Percentiles rank a stretch among this genome's conserved stretches.
Conservation (phyloP, 257 asterid species). For the Nicotiana benthamiana region DNA sequence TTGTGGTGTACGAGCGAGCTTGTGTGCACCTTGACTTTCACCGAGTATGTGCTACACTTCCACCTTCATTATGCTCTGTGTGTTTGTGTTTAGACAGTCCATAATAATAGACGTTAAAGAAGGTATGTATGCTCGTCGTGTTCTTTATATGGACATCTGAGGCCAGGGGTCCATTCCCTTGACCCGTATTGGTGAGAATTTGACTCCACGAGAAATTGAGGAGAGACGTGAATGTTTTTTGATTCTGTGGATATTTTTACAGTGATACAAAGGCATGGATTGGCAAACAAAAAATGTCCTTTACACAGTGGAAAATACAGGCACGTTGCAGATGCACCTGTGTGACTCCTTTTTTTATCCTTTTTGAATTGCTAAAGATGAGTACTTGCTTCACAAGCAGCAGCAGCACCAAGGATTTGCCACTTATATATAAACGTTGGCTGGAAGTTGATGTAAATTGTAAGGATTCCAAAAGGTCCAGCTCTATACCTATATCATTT, state of each 20-base stretch:
- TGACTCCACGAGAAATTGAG: too few species aligned
- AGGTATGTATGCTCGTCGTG: too few species aligned
- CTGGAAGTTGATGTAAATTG: not conserved
- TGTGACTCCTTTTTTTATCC: not conserved
- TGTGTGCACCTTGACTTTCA: not conserved
- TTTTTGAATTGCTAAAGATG: too few species aligned
- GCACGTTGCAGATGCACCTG: not conserved
- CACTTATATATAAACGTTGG: not conserved
- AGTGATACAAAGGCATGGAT: not conserved
- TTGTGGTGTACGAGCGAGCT: not conserved
- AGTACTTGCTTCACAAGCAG: not conserved
- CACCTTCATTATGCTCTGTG: not conserved
- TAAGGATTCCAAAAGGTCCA: not conserved
- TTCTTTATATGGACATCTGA: too few species aligned
- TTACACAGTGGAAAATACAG: not conserved
- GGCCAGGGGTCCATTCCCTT: too few species aligned
- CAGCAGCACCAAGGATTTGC: not conserved
- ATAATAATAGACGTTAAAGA: too few species aligned
- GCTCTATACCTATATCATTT: not conserved
- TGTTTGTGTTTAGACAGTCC: too few species aligned
- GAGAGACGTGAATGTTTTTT: not conserved
- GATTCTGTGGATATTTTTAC: not conserved
- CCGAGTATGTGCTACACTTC: not conserved
- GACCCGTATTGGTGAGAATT: too few species aligned
- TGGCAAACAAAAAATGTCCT: not conserved